Percentiles rank a stretch among this genome's conserved stretches.
Conservation (phyloP, 257 asterid genomes). For the Anisodus acutangulus region DNA sequence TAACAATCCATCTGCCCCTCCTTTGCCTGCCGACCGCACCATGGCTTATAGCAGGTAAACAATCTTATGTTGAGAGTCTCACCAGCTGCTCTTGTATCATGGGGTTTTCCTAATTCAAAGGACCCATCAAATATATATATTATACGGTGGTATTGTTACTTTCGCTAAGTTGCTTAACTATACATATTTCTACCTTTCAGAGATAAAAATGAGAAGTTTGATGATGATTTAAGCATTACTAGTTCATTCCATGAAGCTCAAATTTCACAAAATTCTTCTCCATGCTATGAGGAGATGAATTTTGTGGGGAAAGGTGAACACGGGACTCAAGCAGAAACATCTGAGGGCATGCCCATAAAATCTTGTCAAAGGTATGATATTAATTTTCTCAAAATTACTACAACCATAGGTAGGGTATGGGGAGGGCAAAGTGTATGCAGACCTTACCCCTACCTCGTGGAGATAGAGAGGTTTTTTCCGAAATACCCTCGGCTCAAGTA, state of each 20-base stretch:
- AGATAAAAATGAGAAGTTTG: slow-evolving; percentile 55
- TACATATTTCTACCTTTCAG: slow-evolving; percentile 44
- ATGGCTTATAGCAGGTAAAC: slow-evolving; percentile 52
- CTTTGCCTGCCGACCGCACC: slow-evolving; percentile 48
- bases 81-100: not conserved
- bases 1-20: slow-evolving; percentile 51
- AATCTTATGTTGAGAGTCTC: slow-evolving; percentile 29
- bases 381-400: not conserved
- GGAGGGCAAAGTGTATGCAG: no score
- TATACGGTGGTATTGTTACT: slow-evolving; percentile 21
- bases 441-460: no score
- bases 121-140: not conserved
- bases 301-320: slow-evolving; percentile 47
- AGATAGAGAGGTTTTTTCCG: no score
- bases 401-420: no score
- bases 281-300: slow-evolving; percentile 47
- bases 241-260: slow-evolving; percentile 48
- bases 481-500: no score
- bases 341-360: slow-evolving; percentile 45
- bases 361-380: slow-evolving; percentile 53
- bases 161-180: slow-evolving; percentile 23
- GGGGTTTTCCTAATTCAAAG: not conserved
- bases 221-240: slow-evolving; percentile 54
- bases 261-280: slow-evolving; percentile 35
- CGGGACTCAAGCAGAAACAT: slow-evolving; percentile 48